Base-by-base conservation (phyloP, 441 rosid species). In the Rhodomyrtus psidioides region DNA sequence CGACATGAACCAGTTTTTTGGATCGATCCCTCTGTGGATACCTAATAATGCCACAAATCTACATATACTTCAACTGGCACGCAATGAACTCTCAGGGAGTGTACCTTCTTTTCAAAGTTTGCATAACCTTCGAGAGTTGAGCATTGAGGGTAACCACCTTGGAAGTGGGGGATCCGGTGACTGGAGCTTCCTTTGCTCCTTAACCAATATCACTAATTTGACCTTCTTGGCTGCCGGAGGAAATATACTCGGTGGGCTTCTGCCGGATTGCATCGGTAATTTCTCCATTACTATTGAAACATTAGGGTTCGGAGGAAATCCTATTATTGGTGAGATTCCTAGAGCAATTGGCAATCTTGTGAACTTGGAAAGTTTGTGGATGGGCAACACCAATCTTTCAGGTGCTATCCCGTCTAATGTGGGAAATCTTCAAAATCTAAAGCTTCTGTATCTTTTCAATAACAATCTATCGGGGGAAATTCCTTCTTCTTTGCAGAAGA, bases 251-350 rank as follows among this genome's bases (percentile, higher is more conserved):
- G 56, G 56, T 2, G 56, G 56, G 3, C 9, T 0, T 0, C 1
- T 54, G 56, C 56, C 56, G 24, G 24, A 19, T 6, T 54, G 26
- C 57, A 55, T 55, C 21, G 57, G 57, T 55, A 55, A 21, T 7
- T 8, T 55, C 0, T 1, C 57, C 26, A 55, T 55, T 55, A 2
- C 26, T 21, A 21, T 55, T 4, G 7, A 0, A 55, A 0, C 3
- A 8, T 55, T 55, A 5, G 0, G 0, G 0, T 23, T 55, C 5
- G 12, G 12, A 1, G 0, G 0, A 1, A 55, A 55, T 8, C 12
- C n/a, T 23, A 21, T 23, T 2, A 23, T 9, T 55, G 26, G 57
- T 7, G 57, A 55, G 56, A 54, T 54, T 2, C 56, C 56, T 19
- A 54, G 56, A 54, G 24, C 8, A 19, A 54, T 54, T 1, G 24